Evolutionary conservation across 164 flowering plant species (phyloP).

Genomic region (Cinnamomum chago): DNA sequence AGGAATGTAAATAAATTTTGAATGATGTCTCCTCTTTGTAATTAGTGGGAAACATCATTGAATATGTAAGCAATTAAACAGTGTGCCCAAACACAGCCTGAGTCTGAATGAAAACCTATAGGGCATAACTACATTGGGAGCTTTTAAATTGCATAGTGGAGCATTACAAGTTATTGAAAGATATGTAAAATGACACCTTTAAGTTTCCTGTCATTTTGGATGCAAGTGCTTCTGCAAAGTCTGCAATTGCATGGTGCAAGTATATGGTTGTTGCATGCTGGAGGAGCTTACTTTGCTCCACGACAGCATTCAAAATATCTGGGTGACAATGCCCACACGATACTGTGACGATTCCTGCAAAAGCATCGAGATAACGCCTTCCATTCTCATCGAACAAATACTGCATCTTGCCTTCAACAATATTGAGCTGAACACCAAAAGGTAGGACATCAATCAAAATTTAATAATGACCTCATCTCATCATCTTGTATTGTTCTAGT

Average conservation of each 20-base stretch:
- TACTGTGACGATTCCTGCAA: conserved; percentile 93
- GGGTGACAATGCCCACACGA: conserved; percentile 99
- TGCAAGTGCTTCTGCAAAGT: conserved; percentile 92
- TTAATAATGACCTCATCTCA: neutral
- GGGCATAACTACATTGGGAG: neutral
- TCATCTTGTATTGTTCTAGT: neutral
- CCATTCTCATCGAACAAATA: conserved; percentile 86
- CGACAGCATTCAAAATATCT: conserved; percentile 64
- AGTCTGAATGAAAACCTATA: neutral
- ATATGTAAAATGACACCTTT: conserved; percentile 43
- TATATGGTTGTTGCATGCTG: conserved; percentile 97
- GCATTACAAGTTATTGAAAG: neutral
- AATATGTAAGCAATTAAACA: neutral
- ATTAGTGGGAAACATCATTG: too few species aligned
- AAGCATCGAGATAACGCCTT: conserved; percentile 82
- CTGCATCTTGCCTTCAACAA: conserved; percentile 98
- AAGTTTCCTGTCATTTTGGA: conserved; percentile 96
- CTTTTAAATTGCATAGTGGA: neutral
- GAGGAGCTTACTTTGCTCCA: conserved; percentile 86
- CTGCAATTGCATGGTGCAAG: conserved; percentile 88
- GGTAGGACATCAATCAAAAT: neutral
- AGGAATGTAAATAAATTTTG: neutral
- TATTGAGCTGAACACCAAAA: conserved; percentile 58
- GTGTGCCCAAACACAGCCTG: neutral
- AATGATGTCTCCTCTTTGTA: neutral